phyloP scores from a whole-genome alignment of 208 protist genomes.

The Crithidia fasciculata region DNA sequence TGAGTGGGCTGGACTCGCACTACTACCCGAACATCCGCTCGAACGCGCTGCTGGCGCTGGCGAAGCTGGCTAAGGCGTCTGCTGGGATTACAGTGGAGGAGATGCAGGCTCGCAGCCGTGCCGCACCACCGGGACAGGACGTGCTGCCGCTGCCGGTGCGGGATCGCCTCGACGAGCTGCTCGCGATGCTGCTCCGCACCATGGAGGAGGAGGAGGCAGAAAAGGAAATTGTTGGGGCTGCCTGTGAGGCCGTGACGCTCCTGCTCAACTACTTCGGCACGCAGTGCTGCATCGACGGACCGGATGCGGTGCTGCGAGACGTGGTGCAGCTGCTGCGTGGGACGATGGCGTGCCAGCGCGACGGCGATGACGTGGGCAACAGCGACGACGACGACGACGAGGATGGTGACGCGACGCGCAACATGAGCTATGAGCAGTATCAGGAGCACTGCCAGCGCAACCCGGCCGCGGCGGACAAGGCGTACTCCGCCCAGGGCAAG shows the following conservation, averaged over 20 bases:
- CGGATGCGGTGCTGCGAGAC: slow-evolving; percentile 55
- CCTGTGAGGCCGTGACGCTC: slow-evolving; percentile 71
- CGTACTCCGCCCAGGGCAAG: slow-evolving; percentile 9
- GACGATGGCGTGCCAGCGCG: slow-evolving; percentile 55
- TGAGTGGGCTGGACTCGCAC: slow-evolving; percentile 51
- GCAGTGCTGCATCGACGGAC: slow-evolving; percentile 46
- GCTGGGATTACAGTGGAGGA: slow-evolving; percentile 39
- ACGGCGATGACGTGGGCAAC: slow-evolving; percentile 41
- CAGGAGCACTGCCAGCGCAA: slow-evolving; percentile 13
- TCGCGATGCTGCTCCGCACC: slow-evolving; percentile 48
- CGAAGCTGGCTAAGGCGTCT: slow-evolving; percentile 67
- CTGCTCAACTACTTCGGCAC: slow-evolving; percentile 80
- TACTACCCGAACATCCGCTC: slow-evolving; percentile 76
- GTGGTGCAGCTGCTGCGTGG: slow-evolving; percentile 57
- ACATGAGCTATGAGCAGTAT: slow-evolving; percentile 30
- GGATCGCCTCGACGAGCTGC: slow-evolving; percentile 52
- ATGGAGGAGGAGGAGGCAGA: slow-evolving; percentile 67
- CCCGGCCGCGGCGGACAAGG: slow-evolving; percentile 1
- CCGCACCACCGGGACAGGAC: slow-evolving; percentile 44
- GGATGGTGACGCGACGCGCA: slow-evolving; percentile 11
- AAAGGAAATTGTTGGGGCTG: slow-evolving; percentile 73
- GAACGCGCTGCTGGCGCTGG: slow-evolving; percentile 59
- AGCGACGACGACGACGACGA: slow-evolving; percentile 49
- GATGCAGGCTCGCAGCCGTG: slow-evolving; percentile 33
- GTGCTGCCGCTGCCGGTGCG: slow-evolving; percentile 55